Conservation (phyloP, 495 filamentous ascomycete species). For the Chaetomium tenue region DNA sequence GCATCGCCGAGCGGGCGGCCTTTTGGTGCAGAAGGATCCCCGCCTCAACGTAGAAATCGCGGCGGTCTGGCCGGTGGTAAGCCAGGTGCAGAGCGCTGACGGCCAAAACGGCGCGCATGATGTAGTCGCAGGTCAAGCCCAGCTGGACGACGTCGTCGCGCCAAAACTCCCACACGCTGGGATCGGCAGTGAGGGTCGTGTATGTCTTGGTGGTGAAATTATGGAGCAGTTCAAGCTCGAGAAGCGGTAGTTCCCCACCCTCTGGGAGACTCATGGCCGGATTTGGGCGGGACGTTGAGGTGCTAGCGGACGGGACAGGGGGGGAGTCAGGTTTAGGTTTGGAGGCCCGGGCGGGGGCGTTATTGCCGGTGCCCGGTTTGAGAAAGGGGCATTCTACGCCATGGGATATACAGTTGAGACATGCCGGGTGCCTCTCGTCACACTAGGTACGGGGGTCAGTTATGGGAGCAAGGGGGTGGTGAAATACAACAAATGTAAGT, state of each 20-base stretch:
- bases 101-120: constrained; percentile 56
- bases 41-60: constrained; percentile 49
- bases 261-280: neutral
- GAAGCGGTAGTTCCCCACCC: constrained; percentile 30
- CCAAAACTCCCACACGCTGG: constrained; percentile 39
- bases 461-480: neutral
- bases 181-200: constrained; percentile 38
- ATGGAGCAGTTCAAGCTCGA: constrained; percentile 47
- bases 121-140: constrained; percentile 51
- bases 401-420: constrained; percentile 46
- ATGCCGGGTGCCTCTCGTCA: constrained; percentile 45
- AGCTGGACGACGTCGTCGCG: constrained; percentile 38
- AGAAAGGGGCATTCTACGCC: constrained; percentile 43
- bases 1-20: constrained; percentile 35
- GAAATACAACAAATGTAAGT: neutral
- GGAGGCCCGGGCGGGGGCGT: neutral
- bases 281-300: constrained; percentile 5
- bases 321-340: constrained; percentile 11
- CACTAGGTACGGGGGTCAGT: constrained; percentile 31
- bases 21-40: constrained; percentile 52
- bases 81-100: constrained; percentile 56
- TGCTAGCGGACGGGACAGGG: constrained; percentile 4
- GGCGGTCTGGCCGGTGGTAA: constrained; percentile 39
- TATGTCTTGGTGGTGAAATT: constrained; percentile 43
- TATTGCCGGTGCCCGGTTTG: constrained; percentile 1